A percentile compares a stretch with the other conserved stretches of the same genome.
Conservation (phyloP, 1,284 basidiomycete species). For the Fomitiporia mediterranea region DNA sequence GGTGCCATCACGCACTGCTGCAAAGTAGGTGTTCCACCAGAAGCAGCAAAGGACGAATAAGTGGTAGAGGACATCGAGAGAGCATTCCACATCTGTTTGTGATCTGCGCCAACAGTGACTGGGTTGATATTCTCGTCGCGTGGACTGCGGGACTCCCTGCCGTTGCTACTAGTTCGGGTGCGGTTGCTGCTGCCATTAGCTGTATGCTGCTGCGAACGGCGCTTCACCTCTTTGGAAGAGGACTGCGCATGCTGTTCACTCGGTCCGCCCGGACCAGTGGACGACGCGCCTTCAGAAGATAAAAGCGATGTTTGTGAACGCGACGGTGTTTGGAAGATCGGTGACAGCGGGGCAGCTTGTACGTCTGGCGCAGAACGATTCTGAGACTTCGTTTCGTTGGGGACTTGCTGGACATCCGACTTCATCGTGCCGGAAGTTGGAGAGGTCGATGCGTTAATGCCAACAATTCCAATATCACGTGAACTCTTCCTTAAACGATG, state of each 20-base stretch:
- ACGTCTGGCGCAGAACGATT: slow-evolving; percentile 20
- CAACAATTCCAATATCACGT: slow-evolving; percentile 56
- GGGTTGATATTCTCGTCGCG: slow-evolving; percentile 34
- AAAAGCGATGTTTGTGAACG: slow-evolving; percentile 32
- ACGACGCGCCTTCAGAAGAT: not conserved
- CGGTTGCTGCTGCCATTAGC: not conserved
- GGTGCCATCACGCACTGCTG: slow-evolving; percentile 16
- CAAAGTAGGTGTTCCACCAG: slow-evolving; percentile 20
- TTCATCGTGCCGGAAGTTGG: slow-evolving; percentile 22
- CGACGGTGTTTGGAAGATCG: slow-evolving; percentile 51
- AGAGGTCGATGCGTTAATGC: slow-evolving; percentile 31
- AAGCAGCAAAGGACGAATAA: slow-evolving; percentile 23
- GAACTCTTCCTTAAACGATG: slow-evolving; percentile 35
- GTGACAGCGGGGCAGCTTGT: slow-evolving; percentile 31
- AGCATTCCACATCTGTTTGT: slow-evolving; percentile 18
- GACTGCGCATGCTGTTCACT: not conserved
- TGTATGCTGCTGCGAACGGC: not conserved
- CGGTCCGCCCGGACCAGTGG: not conserved
- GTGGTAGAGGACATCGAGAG: slow-evolving; percentile 25
- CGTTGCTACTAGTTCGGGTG: not conserved
- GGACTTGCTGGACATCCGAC: slow-evolving; percentile 16
- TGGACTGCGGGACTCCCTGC: not conserved
- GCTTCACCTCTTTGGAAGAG: slow-evolving; percentile 8
- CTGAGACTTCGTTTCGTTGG: slow-evolving; percentile 10
- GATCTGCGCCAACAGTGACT: slow-evolving; percentile 44